Conservation (phyloP, 192 early-diverging fungal genomes). For the Cetraspora pellucida region DNA sequence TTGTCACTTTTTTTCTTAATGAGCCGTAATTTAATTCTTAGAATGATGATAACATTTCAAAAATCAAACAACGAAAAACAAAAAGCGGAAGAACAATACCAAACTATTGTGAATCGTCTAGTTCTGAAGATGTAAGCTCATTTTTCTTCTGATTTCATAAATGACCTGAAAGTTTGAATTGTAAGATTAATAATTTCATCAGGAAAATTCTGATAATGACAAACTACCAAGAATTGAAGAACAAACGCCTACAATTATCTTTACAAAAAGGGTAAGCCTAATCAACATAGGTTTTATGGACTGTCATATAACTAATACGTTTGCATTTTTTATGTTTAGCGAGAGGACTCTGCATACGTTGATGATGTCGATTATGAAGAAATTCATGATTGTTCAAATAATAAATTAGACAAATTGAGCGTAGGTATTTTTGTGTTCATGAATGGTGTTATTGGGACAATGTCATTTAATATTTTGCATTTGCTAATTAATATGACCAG, state of each 20-base stretch:
- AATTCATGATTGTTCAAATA: conserved; percentile 28
- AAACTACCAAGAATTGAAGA: not conserved
- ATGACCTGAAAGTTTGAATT: not conserved
- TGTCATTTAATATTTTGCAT: conserved; percentile 1
- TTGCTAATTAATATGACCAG: not conserved
- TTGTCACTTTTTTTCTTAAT: conserved; percentile 19
- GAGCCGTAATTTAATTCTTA: conserved; percentile 9
- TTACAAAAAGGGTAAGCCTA: conserved; percentile 2
- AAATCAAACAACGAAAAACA: conserved; percentile 5
- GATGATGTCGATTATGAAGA: too few relatives aligned
- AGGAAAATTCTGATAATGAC: conserved; percentile 1
- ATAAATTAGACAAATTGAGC: not conserved
- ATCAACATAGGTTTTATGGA: too few relatives aligned
- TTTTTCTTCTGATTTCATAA: not conserved
- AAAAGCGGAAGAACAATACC: conserved; percentile 10
- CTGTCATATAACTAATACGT: too few relatives aligned
- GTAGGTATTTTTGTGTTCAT: conserved; percentile 16
- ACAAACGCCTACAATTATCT: not conserved
- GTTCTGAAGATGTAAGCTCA: conserved; percentile 13
- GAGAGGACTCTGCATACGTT: too few relatives aligned
- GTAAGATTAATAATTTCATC: not conserved
- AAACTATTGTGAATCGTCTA: conserved; percentile 10
- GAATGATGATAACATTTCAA: conserved; percentile 7
- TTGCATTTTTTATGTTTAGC: too few relatives aligned
- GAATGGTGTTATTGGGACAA: not conserved